Percentiles rank a stretch among this genome's conserved stretches.
Conservation (phyloP, 805 yeast genomes). For the Komagataella pastoris region DNA sequence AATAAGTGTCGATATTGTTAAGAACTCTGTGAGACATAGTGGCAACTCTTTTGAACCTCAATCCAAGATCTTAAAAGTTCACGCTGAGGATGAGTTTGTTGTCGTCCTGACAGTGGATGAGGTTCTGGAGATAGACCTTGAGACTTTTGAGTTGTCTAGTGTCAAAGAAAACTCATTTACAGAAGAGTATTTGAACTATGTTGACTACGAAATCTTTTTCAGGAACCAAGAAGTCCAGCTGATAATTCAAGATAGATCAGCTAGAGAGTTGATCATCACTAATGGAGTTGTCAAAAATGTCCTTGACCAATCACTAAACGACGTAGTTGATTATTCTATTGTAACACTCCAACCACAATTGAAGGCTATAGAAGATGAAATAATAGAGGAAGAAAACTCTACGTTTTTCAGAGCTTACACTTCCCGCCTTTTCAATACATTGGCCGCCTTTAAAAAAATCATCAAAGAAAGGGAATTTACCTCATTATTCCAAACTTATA, state of each 20-base stretch:
- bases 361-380: slow-evolving; percentile 13
- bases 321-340: slow-evolving; percentile 20
- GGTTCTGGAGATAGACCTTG: neutral
- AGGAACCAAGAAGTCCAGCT: neutral
- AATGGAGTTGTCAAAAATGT: neutral
- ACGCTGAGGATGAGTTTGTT: neutral
- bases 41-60: neutral
- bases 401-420: slow-evolving; percentile 17
- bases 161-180: neutral
- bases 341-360: slow-evolving; percentile 12
- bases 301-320: slow-evolving; percentile 15
- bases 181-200: neutral
- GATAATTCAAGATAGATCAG: neutral
- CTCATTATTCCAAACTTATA: neutral
- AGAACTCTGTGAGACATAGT: neutral
- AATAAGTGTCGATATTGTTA: neutral
- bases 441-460: neutral
- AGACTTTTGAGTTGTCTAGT: neutral
- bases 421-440: slow-evolving; percentile 8
- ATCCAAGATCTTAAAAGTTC: neutral
- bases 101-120: neutral
- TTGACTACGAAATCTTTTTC: neutral
- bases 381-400: slow-evolving; percentile 16
- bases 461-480: neutral
- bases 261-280: neutral